Conservation (phyloP, 768 basidiomycete genomes). For the Heimioporus sp. region DNA sequence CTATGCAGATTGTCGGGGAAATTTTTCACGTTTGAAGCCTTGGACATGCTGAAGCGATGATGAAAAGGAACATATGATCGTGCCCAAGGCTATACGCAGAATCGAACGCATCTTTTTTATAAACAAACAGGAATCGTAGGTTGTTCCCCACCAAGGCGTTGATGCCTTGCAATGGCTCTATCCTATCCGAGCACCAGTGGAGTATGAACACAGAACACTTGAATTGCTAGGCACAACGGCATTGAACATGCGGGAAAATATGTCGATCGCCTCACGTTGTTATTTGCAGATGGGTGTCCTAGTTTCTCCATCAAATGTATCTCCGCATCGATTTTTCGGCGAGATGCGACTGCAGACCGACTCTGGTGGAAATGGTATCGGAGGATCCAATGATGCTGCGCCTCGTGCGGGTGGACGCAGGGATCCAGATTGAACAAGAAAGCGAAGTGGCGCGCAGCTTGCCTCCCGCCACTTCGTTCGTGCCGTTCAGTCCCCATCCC, state of each 20-base stretch:
- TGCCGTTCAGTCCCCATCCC: too few species aligned
- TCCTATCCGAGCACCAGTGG: conserved; percentile 45
- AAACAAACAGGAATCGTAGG: conserved; percentile 53
- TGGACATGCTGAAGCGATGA: conserved; percentile 58
- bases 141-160: conserved; percentile 55
- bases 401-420: too few species aligned
- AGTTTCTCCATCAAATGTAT: conserved; percentile 40
- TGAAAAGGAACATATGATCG: conserved; percentile 74
- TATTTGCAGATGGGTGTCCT: conserved; percentile 29
- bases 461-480: too few species aligned
- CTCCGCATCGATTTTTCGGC: conserved; percentile 57
- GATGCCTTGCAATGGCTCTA: conserved; percentile 69
- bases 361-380: too few species aligned
- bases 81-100: conserved; percentile 64
- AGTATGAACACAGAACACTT: not conserved
- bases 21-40: too few species aligned
- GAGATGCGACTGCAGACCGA: conserved; percentile 47
- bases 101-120: conserved; percentile 73
- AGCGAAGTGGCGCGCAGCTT: too few species aligned
- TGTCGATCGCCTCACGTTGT: conserved; percentile 45
- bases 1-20: not conserved
- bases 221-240: conserved; percentile 22
- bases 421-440: too few species aligned
- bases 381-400: not conserved
- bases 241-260: not conserved